Evolutionary conservation across 495 filamentous ascomycete species (phyloP).

Genomic region (Podospora fimiseda): DNA sequence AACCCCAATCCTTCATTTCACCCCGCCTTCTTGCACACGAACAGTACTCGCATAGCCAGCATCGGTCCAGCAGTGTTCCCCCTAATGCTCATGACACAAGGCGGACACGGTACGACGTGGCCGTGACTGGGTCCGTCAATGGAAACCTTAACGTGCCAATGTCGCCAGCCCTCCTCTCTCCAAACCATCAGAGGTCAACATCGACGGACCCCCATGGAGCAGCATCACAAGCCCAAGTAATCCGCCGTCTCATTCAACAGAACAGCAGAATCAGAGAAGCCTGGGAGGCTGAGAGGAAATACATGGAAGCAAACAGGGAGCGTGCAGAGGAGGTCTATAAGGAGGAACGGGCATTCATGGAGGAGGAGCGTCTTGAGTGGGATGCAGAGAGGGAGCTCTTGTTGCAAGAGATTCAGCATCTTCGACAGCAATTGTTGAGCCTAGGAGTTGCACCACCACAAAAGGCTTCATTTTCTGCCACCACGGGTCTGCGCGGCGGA

Average conservation of each 20-base stretch:
- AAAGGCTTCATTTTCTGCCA: constrained; percentile 15
- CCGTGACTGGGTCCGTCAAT: background rate
- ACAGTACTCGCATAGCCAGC: constrained; percentile 15
- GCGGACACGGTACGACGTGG: background rate
- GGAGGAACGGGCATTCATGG: constrained; percentile 41
- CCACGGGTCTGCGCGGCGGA: constrained; percentile 21
- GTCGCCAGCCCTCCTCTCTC: constrained; percentile 15
- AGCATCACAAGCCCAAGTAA: constrained; percentile 21
- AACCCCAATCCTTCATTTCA: constrained; percentile 20
- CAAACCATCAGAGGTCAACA: constrained; percentile 16
- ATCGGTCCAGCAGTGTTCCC: constrained; percentile 20
- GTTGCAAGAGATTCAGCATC: constrained; percentile 21
- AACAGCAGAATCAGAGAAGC: constrained; percentile 33
- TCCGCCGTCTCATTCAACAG: constrained; percentile 38
- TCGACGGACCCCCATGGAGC: constrained; percentile 19
- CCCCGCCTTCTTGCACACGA: constrained; percentile 17
- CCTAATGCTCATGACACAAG: constrained; percentile 5
- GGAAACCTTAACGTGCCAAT: constrained; percentile 7
- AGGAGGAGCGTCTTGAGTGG: constrained; percentile 38
- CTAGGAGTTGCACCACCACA: constrained; percentile 13
- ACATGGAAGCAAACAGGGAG: constrained; percentile 38
- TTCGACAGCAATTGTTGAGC: constrained; percentile 27
- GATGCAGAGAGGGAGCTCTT: constrained; percentile 27
- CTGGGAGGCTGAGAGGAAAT: constrained; percentile 42
- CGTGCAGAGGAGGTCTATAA: constrained; percentile 41